Base-by-base conservation (phyloP, 208 protist species). In the Naegleria lovaniensis region DNA sequence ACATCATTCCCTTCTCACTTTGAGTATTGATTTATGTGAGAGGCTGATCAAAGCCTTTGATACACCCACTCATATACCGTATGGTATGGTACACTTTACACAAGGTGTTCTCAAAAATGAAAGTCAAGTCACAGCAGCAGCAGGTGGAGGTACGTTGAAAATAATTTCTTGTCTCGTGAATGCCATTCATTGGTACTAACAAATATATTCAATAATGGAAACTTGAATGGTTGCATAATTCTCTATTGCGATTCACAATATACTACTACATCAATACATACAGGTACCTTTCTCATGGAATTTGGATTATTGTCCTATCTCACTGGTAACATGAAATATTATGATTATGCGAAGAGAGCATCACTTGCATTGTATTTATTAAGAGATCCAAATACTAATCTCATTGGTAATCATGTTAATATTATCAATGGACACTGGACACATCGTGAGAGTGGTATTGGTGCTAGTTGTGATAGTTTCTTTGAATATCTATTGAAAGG, bases 401-500 rank as follows among this genome's bases (percentile, higher is more conserved):
- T 96, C 36, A 91, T 96, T 84, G 94, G 94, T 39, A 94, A 91
- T 83, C 91, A 95, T 83, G 94, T 96, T n/a, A 59, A 94, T 91
- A 91, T 93, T 89, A 13, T 38, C 19, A 94, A 22, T 22, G 92
- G 91, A 16, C 3, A 55, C 58, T 96, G 93, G 94, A 85, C 83
- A 6, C 7, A 79, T 5, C 25, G 38, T 40, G 83, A 85, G 16
- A 84, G 92, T 40, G 92, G 92, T 38, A 93, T 98, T n/a, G 96
- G 96, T 29, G 93, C 94, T 4, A 92, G 87, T 22, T 90, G 94
- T 19, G 97, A 98, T 90, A 95, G 93, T 88, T 96, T 93, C 39
- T 95, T 95, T 92, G 97, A 98, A 91, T 98, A 98, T 91, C 86
- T 97, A 19, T 91, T 97, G 39, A 98, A 98, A 91, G 79, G 92